Evolutionary conservation across 768 basidiomycete genomes (phyloP), one percentile per base, ranked within the genome.

Genomic region (Cystofilobasidium macerans): DNA sequence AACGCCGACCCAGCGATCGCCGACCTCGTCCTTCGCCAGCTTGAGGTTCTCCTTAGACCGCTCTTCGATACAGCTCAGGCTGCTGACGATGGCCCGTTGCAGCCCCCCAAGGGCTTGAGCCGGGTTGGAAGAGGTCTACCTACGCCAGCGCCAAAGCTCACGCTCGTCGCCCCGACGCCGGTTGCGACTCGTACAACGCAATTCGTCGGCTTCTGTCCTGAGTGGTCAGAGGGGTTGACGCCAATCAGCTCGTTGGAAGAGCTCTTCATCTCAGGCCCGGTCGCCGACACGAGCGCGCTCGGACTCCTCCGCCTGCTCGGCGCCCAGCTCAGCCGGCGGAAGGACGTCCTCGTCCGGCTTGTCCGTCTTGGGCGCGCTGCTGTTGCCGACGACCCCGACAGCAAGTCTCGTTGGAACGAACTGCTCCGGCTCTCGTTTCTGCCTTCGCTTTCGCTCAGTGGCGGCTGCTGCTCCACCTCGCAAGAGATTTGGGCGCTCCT

Each of bases 401-500:
- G 51, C 36, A 58, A 58, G 57, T 38, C 57, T 2, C 35, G 24
- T 3, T 58, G 57, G 36, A n/a, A 58, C 35, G 77, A 62, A 78
- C 83, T 9, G 83, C 82, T 90, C 64, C 86, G 93, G 6, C 73
- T 82, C 24, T 87, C 88, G 73, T 80, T 98, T 43, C 81, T 99
- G 1, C 94, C 95, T 3, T 86, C 89, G 2, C 79, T 97, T 18
- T 85, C 92, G 54, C 81, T 94, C 56, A 86, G 90, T 66, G 82
- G 85, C 35, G 85, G 86, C 42, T 54, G 51, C 28, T 91, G 92
- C 72, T 86, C 90, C 9, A 86, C 90, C 28, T 89, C 89, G 32
- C 86, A 87, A 53, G 93, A 97, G 71, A 81, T 97, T 11, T 99
- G 95, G 95, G 84, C 85, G 65, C 84, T 98, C 60, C 82, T 98